Evolutionary conservation across 768 basidiomycete genomes (phyloP).

Genomic region (Psilocybe sp.): DNA sequence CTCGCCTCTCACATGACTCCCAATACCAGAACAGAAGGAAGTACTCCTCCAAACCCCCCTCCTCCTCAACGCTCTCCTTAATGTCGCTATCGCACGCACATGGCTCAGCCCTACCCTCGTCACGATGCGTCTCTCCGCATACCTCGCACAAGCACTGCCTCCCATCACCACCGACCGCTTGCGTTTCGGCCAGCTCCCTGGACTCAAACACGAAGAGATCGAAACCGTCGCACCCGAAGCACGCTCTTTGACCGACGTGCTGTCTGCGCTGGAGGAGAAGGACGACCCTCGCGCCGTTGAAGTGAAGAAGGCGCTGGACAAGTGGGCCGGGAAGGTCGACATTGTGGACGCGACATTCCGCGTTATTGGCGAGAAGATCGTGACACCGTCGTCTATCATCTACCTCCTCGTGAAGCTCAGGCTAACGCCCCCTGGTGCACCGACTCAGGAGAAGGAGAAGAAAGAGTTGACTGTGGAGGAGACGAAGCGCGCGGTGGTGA

Average conservation of each 20-base stretch:
- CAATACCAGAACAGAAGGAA: constrained; percentile 60
- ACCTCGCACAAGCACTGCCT: constrained; percentile 79
- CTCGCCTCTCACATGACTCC: constrained; percentile 3
- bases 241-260: constrained; percentile 41
- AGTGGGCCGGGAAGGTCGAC: constrained; percentile 69
- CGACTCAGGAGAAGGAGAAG: constrained; percentile 20
- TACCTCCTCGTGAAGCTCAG: constrained; percentile 84
- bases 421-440: constrained; percentile 51
- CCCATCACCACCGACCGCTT: constrained; percentile 46
- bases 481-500: constrained; percentile 41
- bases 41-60: constrained; percentile 71
- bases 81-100: constrained; percentile 79
- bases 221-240: constrained; percentile 32
- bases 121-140: constrained; percentile 80
- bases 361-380: constrained; percentile 87
- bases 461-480: constrained; percentile 45
- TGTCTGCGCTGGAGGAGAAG: constrained; percentile 48
- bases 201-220: constrained; percentile 54
- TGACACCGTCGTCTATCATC: constrained; percentile 88
- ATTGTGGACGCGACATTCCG: constrained; percentile 83
- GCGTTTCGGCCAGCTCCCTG: constrained; percentile 75
- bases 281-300: constrained; percentile 47
- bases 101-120: constrained; percentile 83
- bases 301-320: constrained; percentile 61
- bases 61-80: constrained; percentile 77